Percentiles rank a stretch among this genome's conserved stretches.
Evolutionary conservation across 768 basidiomycete species (phyloP).

Genomic region (Clavaria fumosa): DNA sequence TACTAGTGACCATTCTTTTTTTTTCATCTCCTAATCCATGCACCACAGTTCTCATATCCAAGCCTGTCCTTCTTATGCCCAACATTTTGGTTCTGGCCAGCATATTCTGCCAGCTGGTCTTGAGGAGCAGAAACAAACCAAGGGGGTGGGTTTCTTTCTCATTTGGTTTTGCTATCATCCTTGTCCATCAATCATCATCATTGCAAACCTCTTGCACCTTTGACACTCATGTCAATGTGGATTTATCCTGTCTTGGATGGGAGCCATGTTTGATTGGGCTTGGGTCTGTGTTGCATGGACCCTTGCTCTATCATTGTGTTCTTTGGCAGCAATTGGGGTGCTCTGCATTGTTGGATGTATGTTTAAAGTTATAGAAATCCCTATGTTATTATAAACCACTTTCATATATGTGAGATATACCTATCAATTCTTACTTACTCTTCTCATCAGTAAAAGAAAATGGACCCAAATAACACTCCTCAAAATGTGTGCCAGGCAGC

Average conservation of each 20-base stretch:
- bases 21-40: too few relatives aligned
- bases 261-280: neutral
- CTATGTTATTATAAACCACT: neutral
- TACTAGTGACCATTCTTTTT: too few relatives aligned
- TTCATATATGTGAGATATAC: neutral
- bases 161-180: too few relatives aligned
- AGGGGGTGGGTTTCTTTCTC: too few relatives aligned
- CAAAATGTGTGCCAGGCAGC: neutral
- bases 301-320: neutral
- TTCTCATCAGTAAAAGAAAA: neutral
- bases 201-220: neutral
- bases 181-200: too few relatives aligned
- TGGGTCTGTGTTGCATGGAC: neutral
- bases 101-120: too few relatives aligned
- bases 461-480: neutral
- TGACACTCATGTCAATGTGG: neutral
- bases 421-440: neutral
- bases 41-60: too few relatives aligned
- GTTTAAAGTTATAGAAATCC: neutral
- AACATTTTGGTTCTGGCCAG: too few relatives aligned
- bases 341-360: neutral
- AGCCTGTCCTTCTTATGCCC: too few relatives aligned
- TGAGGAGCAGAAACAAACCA: too few relatives aligned
- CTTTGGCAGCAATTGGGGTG: neutral
- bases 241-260: neutral